These are phyloP conservation scores for Pholiota adiposa DNA, from an alignment of 1,284 basidiomycete genomes.

Conservation along the genomic window DNA sequence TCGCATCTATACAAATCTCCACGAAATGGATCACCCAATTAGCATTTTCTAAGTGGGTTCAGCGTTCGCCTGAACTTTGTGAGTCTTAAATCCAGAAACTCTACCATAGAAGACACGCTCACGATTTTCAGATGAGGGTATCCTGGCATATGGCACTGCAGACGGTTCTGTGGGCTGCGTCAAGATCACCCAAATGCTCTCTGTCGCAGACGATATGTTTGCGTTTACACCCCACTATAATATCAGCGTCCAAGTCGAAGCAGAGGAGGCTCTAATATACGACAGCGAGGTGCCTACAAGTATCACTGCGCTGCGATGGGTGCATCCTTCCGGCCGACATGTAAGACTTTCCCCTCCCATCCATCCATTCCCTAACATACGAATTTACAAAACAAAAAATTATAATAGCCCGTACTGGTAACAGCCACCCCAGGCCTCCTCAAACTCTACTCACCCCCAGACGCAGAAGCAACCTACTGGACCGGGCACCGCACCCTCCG, in stretches of 20 bases:
- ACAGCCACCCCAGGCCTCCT: conserved; percentile 62
- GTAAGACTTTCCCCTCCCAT: no score
- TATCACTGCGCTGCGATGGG: conserved; percentile 61
- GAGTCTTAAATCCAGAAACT: conserved; percentile 19
- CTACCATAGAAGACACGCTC: background rate
- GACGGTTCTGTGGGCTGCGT: conserved; percentile 61
- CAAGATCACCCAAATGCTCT: conserved; percentile 54
- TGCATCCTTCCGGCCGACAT: conserved; percentile 40
- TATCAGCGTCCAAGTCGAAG: conserved; percentile 38
- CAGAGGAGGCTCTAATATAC: conserved; percentile 32
- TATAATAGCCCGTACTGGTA: conserved; percentile 63
- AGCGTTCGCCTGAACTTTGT: conserved; percentile 42
- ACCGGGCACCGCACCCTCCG: conserved; percentile 46
- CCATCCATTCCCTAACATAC: no score
- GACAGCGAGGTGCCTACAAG: conserved; percentile 42
- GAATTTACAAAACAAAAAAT: no score
- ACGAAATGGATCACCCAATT: conserved; percentile 63
- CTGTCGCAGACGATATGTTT: conserved; percentile 24
- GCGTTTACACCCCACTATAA: conserved; percentile 38
- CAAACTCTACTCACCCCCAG: conserved; percentile 50
- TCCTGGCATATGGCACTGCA: conserved; percentile 61
- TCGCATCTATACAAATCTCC: conserved; percentile 38
- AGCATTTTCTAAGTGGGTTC: conserved; percentile 58
- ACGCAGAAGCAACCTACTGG: conserved; percentile 40
- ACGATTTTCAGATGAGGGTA: conserved; percentile 47